Evolutionary conservation across 257 asterid species (phyloP).

Genomic region (Salvia splendens): DNA sequence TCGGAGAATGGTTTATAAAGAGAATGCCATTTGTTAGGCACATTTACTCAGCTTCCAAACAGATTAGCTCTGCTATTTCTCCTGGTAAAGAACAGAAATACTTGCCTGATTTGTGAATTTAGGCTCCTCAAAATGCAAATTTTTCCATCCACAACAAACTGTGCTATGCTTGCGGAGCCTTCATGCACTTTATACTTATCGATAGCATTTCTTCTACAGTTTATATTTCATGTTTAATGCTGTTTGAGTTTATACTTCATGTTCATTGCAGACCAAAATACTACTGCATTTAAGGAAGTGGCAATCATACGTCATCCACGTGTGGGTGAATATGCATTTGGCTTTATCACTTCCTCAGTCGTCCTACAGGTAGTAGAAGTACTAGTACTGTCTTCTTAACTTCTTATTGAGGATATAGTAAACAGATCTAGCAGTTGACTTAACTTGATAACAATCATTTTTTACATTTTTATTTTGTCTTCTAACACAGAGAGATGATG

Average conservation of each 20-base stretch:
- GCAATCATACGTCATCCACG: slow-evolving; percentile 91
- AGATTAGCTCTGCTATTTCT: slow-evolving; percentile 87
- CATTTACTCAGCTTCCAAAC: slow-evolving; percentile 91
- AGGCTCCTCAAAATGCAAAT: slow-evolving; percentile 22
- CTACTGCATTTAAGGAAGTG: slow-evolving; percentile 89
- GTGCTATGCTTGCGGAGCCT: slow-evolving; percentile 5
- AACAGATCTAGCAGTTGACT: not conserved
- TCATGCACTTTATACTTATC: slow-evolving; percentile 19
- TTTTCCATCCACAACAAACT: slow-evolving; percentile 13
- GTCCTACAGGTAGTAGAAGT: slow-evolving; percentile 64
- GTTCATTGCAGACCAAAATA: slow-evolving; percentile 65
- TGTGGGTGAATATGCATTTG: slow-evolving; percentile 93
- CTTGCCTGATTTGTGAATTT: slow-evolving; percentile 8
- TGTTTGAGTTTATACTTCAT: slow-evolving; percentile 32
- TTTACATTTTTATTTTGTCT: slow-evolving; percentile 13
- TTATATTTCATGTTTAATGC: not conserved
- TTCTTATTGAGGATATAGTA: not conserved
- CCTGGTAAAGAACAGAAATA: slow-evolving; percentile 59
- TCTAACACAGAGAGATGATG: slow-evolving; percentile 66
- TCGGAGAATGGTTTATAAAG: slow-evolving; percentile 93
- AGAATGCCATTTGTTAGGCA: slow-evolving; percentile 84
- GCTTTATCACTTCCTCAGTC: slow-evolving; percentile 88
- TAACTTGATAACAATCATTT: not conserved
- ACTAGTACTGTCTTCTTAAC: slow-evolving; percentile 9
- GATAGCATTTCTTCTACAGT: slow-evolving; percentile 1